A percentile compares a stretch with the other conserved stretches of the same genome.
Conservation (phyloP, 2,329 filamentous ascomycete species). For the Ceratocystis alfenasii region DNA sequence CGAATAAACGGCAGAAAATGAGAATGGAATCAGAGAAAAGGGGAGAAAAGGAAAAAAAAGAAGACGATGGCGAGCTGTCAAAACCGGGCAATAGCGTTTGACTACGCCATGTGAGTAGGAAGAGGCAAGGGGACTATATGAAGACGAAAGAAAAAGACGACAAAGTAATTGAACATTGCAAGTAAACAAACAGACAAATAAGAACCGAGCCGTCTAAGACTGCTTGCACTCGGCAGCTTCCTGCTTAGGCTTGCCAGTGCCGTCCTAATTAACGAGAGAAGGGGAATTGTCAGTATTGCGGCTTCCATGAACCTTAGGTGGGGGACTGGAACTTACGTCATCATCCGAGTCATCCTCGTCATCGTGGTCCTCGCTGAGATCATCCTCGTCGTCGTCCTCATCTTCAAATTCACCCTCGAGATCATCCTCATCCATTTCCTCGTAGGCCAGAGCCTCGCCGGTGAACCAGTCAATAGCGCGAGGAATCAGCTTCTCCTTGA, state of each 20-base stretch:
- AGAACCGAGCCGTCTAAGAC: slow-evolving; percentile 46
- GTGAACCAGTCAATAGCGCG: slow-evolving; percentile 99
- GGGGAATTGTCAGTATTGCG: slow-evolving; percentile 10
- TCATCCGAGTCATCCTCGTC: slow-evolving; percentile 73
- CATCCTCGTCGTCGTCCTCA: slow-evolving; percentile 83
- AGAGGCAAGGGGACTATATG: background rate
- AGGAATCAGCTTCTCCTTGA: slow-evolving; percentile 99
- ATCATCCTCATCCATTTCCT: slow-evolving; percentile 78
- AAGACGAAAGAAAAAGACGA: slow-evolving; percentile 14
- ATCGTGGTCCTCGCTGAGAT: slow-evolving; percentile 71
- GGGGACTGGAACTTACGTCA: slow-evolving; percentile 44
- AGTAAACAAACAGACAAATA: background rate
- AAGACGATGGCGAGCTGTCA: slow-evolving; percentile 1
- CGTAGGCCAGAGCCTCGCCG: slow-evolving; percentile 90
- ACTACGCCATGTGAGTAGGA: background rate
- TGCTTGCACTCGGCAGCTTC: slow-evolving; percentile 94
- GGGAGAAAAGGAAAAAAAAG: background rate
- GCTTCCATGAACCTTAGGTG: slow-evolving; percentile 15
- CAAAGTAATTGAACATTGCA: slow-evolving; percentile 11
- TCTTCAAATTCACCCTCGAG: slow-evolving; percentile 78
- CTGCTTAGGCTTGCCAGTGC: slow-evolving; percentile 81
- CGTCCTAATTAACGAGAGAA: slow-evolving; percentile 46
- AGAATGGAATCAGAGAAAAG: background rate
- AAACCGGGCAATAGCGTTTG: background rate
- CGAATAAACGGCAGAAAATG: background rate